Conservation (phyloP, 2,329 filamentous ascomycete species). For the Aspergillus fructus region DNA sequence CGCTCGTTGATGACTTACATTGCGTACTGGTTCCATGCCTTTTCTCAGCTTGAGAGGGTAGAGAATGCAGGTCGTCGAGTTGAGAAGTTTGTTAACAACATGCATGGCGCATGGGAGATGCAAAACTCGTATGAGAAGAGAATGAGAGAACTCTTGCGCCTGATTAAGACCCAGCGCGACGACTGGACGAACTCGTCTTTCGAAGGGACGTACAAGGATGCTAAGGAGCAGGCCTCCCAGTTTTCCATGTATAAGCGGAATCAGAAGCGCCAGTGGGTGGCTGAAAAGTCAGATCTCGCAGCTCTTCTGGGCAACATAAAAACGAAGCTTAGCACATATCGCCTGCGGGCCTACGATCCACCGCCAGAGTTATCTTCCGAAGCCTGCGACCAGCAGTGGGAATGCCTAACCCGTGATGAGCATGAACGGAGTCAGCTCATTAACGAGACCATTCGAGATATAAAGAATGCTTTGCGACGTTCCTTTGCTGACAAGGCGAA, state of each 20-base stretch:
- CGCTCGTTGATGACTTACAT: constrained; percentile 99
- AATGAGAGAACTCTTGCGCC: constrained; percentile 77
- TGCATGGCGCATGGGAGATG: constrained; percentile 99
- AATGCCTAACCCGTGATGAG: constrained; percentile 74
- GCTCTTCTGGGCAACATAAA: constrained; percentile 97
- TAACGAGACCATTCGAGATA: constrained; percentile 97
- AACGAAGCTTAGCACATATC: constrained; percentile 95
- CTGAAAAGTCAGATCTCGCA: constrained; percentile 93
- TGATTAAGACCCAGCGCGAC: constrained; percentile 71
- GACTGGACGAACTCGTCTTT: constrained; percentile 79
- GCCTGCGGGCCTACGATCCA: constrained; percentile 85
- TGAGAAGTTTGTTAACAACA: constrained; percentile 97
- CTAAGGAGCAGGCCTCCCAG: constrained; percentile 77
- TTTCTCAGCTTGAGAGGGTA: constrained; percentile 97
- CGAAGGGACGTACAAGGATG: constrained; percentile 87
- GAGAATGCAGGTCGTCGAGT: constrained; percentile 95
- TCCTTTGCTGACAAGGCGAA: constrained; percentile 98
- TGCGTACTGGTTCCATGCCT: constrained; percentile 99
- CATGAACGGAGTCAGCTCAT: constrained; percentile 88
- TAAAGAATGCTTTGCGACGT: constrained; percentile 90
- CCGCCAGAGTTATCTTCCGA: constrained; percentile 80
- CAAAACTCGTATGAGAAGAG: constrained; percentile 91
- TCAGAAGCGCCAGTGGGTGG: constrained; percentile 92
- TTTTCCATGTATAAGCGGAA: constrained; percentile 90
- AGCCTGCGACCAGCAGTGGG: constrained; percentile 80